A percentile compares a stretch with the other conserved stretches of the same genome.
phyloP scores from a whole-genome alignment of 441 rosid genomes.

The Cnidoscolus chayamansa region DNA sequence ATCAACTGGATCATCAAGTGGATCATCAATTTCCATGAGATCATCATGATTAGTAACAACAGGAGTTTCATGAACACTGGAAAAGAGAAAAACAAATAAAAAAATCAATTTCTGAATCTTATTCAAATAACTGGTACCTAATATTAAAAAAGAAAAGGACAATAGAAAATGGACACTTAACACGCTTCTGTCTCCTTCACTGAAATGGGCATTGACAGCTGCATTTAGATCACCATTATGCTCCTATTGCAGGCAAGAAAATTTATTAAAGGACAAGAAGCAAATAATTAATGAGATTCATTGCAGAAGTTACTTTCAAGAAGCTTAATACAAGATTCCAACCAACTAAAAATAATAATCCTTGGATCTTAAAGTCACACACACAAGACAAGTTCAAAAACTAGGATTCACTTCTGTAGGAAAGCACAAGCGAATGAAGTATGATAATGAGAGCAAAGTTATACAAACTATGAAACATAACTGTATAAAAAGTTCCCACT shows the following conservation, averaged over 20 bases:
- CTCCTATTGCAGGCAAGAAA: slow-evolving; percentile 45
- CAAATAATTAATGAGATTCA: no score
- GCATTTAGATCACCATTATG: slow-evolving; percentile 88
- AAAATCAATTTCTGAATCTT: neutral
- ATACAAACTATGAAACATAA: neutral
- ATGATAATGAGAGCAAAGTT: neutral
- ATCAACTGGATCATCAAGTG: slow-evolving; percentile 62
- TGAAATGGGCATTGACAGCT: slow-evolving; percentile 88
- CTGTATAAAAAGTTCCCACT: neutral
- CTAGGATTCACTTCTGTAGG: neutral
- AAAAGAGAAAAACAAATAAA: slow-evolving; percentile 13
- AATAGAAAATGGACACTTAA: slow-evolving; percentile 27
- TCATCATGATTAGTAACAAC: slow-evolving; percentile 48
- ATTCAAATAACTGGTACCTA: neutral
- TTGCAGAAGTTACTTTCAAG: no score
- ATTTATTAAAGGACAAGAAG: no score
- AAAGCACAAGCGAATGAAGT: neutral
- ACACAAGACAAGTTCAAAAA: neutral
- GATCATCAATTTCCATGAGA: slow-evolving; percentile 49
- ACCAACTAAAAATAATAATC: no score
- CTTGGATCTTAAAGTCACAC: no score
- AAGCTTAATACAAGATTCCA: no score
- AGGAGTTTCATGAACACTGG: slow-evolving; percentile 42
- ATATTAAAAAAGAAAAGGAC: slow-evolving; percentile 5
- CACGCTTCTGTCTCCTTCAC: slow-evolving; percentile 72